Base-by-base conservation (phyloP, 805 yeast species). In the Yarrowia sp. region DNA sequence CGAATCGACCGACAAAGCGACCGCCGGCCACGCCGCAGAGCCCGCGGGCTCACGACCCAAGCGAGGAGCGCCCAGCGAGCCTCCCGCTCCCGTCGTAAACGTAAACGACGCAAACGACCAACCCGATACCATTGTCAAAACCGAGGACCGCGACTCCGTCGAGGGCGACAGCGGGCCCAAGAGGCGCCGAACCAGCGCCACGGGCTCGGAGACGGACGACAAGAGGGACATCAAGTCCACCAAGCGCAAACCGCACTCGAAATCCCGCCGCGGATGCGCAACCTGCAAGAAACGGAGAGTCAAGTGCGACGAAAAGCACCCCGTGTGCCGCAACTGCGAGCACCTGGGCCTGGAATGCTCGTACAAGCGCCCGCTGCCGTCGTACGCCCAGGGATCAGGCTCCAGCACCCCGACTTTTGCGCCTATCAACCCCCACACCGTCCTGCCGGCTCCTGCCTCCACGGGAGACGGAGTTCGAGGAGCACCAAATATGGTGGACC, bases 271-370 rank as follows among this genome's bases (percentile, higher is more conserved):
- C 62, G 98, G 98, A 0, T 92, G 98, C 74, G 81, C 85, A 38
- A 88, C 96, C 2, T 92, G 98, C 74, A 92, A 92, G 70, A 81
- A 83, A 66, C 81, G 98, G 68, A 78, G 97, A 58, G 97, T 93
- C 39, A 92, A 92, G 71, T 92, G 98, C 77, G 97, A 92, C 71
- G 97, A 93, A 72, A 76, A 77, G 0, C 87, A 84, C 64, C 97
- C 97, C 0, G 71, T 77, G 7, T 92, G 98, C 72, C 76, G 77
- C 21, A 90, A 90, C 74, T 92, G 98, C 74, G 74, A 78, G 53
- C 85, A 90, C 65, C 82, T 92, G 84, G 86, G 88, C 21, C 77
- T 92, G 33, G 86, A 82, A 25, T 92, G 98, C 74, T 81, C 86
- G 2, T 91, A 88, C 68, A 68, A 71, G 31, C 53, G 62, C 19